These are phyloP conservation scores for Backusella macrospora DNA, from an alignment of 192 early-diverging fungal species.

Conservation along the genomic window DNA sequence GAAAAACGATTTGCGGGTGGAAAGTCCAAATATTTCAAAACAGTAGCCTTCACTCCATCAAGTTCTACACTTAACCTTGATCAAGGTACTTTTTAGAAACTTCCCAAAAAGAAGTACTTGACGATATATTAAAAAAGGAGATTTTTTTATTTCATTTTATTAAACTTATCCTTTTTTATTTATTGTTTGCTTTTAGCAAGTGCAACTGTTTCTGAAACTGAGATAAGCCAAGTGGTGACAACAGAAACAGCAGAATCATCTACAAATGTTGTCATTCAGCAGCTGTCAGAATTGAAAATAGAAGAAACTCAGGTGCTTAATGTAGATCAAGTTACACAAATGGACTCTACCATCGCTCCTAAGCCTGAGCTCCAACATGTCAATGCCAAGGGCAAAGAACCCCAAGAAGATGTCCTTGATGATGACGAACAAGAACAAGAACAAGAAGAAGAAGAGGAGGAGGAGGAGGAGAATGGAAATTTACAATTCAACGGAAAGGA, in stretches of 20 bases:
- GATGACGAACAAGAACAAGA: background rate
- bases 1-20: background rate
- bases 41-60: background rate
- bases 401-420: background rate
- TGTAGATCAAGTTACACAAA: slow-evolving; percentile 7
- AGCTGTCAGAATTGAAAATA: slow-evolving; percentile 4
- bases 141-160: background rate
- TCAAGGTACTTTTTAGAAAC: background rate
- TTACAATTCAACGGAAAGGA: background rate
- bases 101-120: background rate
- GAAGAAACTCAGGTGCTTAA: background rate
- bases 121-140: background rate
- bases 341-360: background rate
- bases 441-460: background rate
- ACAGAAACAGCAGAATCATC: background rate
- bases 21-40: slow-evolving; percentile 17
- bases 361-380: background rate
- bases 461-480: background rate
- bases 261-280: background rate
- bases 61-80: background rate
- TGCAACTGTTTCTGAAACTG: background rate
- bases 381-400: background rate
- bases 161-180: background rate
- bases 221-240: background rate
- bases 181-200: background rate